Conservation (phyloP, 352 stramenopile genomes). For the Phytophthora meadii region DNA sequence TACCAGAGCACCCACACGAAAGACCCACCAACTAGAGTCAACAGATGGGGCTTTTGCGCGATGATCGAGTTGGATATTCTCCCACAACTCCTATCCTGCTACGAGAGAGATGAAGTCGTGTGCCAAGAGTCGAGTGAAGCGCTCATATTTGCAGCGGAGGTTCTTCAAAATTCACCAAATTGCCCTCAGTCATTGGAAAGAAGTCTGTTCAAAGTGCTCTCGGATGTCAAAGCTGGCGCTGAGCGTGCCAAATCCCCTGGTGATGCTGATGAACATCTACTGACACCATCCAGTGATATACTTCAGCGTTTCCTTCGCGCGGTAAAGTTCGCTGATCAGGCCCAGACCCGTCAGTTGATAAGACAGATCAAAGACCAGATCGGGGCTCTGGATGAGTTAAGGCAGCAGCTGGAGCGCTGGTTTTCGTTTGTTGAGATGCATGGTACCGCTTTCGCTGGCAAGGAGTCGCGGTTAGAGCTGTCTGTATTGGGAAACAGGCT, state of each 20-base stretch:
- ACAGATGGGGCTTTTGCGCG: conserved; percentile 38
- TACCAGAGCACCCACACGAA: conserved; percentile 44
- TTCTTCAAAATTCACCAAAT: conserved; percentile 45
- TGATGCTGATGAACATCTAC: conserved; percentile 10
- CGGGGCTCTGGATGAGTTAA: conserved; percentile 31
- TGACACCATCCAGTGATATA: conserved; percentile 41
- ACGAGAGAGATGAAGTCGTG: conserved; percentile 29
- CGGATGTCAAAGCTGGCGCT: conserved; percentile 30
- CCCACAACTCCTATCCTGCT: conserved; percentile 43
- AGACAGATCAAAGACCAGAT: conserved; percentile 29
- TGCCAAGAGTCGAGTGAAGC: conserved; percentile 31
- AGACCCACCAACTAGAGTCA: conserved; percentile 22
- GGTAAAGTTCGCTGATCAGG: conserved; percentile 32
- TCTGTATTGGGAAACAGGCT: conserved; percentile 49
- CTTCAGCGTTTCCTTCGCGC: conserved; percentile 42
- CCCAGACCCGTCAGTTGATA: conserved; percentile 32
- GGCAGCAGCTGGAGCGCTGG: conserved; percentile 52
- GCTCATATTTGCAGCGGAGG: conserved; percentile 37
- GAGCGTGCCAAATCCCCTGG: conserved; percentile 8
- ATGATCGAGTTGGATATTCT: conserved; percentile 44
- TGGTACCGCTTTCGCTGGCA: conserved; percentile 36
- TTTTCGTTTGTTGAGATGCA: conserved; percentile 42
- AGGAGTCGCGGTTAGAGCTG: conserved; percentile 50
- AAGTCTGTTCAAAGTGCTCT: conserved; percentile 42
- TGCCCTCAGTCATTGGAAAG: conserved; percentile 42